These are phyloP conservation scores for Endothia cerciana DNA, from an alignment of 2,329 filamentous ascomycete genomes.

Conservation along the genomic window DNA sequence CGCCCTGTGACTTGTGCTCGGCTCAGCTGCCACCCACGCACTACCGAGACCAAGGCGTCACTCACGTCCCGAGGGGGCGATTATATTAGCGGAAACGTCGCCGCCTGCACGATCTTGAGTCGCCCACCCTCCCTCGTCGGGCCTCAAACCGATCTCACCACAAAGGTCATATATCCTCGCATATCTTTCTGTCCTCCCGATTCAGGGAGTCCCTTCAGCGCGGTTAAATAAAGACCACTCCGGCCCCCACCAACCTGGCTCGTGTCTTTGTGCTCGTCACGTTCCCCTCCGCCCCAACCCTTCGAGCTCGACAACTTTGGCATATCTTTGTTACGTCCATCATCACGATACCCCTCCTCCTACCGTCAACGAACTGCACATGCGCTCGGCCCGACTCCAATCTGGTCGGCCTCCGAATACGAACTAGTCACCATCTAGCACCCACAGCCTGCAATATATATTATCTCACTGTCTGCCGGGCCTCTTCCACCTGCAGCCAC, in stretches of 20 bases:
- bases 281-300: not conserved
- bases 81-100: slow-evolving; percentile 7
- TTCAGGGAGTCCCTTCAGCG: not conserved
- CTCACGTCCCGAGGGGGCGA: too few species aligned
- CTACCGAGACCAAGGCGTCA: not conserved
- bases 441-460: not conserved
- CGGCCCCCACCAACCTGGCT: not conserved
- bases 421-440: not conserved
- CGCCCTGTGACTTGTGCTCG: slow-evolving; percentile 10
- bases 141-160: slow-evolving; percentile 1
- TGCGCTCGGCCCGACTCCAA: not conserved
- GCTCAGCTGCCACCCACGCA: slow-evolving; percentile 5
- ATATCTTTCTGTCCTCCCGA: too few species aligned
- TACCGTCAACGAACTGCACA: not conserved
- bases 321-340: not conserved
- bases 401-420: slow-evolving; percentile 3
- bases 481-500: not conserved
- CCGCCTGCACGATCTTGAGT: slow-evolving; percentile 13
- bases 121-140: not conserved
- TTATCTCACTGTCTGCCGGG: not conserved
- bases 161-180: too few species aligned
- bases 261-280: slow-evolving; percentile 1
- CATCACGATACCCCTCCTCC: not conserved
- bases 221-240: slow-evolving; percentile 2
- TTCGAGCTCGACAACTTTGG: not conserved